phyloP scores from a whole-genome alignment of 352 stramenopile species.

The Thraustochytrium sp. region DNA sequence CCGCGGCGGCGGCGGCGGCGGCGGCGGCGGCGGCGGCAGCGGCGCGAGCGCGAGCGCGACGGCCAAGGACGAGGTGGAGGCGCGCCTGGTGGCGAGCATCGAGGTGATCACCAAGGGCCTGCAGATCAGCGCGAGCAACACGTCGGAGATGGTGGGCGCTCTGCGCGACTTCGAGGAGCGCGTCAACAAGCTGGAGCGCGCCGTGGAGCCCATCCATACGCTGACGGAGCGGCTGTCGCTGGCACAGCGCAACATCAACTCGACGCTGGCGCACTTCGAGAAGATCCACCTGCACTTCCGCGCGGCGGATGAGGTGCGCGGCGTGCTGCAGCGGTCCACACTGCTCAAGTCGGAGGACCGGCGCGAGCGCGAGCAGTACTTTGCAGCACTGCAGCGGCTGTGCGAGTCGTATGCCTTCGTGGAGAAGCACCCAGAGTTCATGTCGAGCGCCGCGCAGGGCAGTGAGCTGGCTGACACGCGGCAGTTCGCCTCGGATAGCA shows the following conservation, averaged over 20 bases:
- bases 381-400: neutral
- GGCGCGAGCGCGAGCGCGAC: neutral
- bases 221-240: neutral
- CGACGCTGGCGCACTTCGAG: neutral
- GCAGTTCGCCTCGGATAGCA: neutral
- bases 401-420: conserved; percentile 18
- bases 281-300: conserved; percentile 20
- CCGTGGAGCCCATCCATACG: neutral
- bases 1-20: too few species aligned
- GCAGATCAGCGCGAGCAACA: conserved; percentile 9
- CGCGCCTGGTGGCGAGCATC: neutral
- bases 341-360: neutral
- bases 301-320: neutral
- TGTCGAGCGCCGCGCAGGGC: neutral
- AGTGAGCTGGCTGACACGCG: neutral
- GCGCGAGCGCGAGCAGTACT: neutral
- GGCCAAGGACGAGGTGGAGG: conserved; percentile 16
- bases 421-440: neutral
- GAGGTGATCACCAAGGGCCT: conserved; percentile 15
- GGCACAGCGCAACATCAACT: conserved; percentile 21
- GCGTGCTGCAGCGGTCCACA: neutral
- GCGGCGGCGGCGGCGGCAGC: too few species aligned
- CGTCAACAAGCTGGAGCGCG: neutral
- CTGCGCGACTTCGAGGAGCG: conserved; percentile 9
- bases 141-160: neutral